These are phyloP conservation scores for Petunia secreta DNA, from an alignment of 257 asterid genomes.

Conservation along the genomic window DNA sequence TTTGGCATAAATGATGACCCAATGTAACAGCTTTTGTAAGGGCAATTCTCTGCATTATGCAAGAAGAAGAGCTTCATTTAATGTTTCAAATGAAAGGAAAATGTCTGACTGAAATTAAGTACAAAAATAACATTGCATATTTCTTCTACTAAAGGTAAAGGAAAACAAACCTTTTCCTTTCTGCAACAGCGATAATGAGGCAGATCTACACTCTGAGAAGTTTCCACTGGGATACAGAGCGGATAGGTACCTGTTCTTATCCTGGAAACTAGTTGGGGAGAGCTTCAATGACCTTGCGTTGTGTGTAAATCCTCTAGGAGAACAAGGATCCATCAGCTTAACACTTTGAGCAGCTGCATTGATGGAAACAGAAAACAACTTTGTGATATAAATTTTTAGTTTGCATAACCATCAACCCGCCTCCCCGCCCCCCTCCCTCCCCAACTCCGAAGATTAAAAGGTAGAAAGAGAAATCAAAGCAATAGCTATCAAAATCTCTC, in stretches of 20 bases:
- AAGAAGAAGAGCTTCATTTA: slow-evolving; percentile 27
- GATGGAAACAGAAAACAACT: slow-evolving; percentile 27
- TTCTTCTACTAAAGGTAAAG: slow-evolving; percentile 19
- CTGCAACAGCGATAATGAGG: slow-evolving; percentile 76
- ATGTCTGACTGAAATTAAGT: not conserved
- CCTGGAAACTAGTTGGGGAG: slow-evolving; percentile 53
- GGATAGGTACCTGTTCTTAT: slow-evolving; percentile 49
- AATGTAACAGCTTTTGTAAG: slow-evolving; percentile 60
- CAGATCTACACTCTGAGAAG: slow-evolving; percentile 88
- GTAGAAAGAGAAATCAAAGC: not conserved
- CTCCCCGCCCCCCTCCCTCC: not conserved
- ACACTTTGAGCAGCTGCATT: slow-evolving; percentile 61
- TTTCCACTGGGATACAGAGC: slow-evolving; percentile 77
- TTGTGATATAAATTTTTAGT: not conserved
- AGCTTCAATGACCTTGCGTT: slow-evolving; percentile 46
- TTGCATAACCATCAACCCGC: slow-evolving; percentile 12
- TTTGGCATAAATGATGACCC: slow-evolving; percentile 84
- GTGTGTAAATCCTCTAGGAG: slow-evolving; percentile 77
- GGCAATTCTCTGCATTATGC: slow-evolving; percentile 67
- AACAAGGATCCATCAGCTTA: slow-evolving; percentile 78
- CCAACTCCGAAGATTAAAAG: not conserved
- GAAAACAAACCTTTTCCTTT: slow-evolving; percentile 74
- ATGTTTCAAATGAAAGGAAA: slow-evolving; percentile 16
- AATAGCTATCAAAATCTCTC: not conserved
- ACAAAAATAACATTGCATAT: slow-evolving; percentile 18